Evolutionary conservation across 192 early-diverging fungal species (phyloP).

Genomic region (Gigaspora rosea): DNA sequence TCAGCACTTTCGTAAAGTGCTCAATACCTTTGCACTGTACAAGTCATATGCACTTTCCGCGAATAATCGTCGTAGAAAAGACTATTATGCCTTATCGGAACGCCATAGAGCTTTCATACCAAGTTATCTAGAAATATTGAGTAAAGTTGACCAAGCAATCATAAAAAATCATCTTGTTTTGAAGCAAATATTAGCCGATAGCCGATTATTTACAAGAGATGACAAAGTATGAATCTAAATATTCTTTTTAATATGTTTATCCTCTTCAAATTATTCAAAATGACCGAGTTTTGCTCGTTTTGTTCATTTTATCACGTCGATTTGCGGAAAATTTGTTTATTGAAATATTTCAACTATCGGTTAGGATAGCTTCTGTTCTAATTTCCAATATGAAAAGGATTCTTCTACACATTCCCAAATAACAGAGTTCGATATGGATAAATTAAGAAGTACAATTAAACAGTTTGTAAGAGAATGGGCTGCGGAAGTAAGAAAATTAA

Average conservation of each 20-base stretch:
- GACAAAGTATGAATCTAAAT: conserved; percentile 21
- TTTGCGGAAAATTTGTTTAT: background rate
- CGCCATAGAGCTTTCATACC: conserved; percentile 62
- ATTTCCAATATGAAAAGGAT: conserved; percentile 23
- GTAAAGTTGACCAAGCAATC: conserved; percentile 59
- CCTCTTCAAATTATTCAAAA: conserved; percentile 5
- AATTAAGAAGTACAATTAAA: conserved; percentile 83
- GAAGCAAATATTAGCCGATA: conserved; percentile 51
- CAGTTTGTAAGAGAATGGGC: conserved; percentile 98
- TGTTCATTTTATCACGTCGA: background rate
- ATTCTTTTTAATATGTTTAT: conserved; percentile 39
- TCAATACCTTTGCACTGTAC: conserved; percentile 65
- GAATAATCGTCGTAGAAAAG: conserved; percentile 62
- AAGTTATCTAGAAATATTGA: conserved; percentile 63
- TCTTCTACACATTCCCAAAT: conserved; percentile 40
- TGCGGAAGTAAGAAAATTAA: conserved; percentile 57
- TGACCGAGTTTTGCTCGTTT: background rate
- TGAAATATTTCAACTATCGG: conserved; percentile 40
- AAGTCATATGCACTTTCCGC: conserved; percentile 58
- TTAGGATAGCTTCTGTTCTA: conserved; percentile 36
- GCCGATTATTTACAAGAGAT: conserved; percentile 47
- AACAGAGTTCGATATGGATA: conserved; percentile 80
- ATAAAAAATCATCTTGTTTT: conserved; percentile 60
- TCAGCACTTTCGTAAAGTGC: conserved; percentile 54
- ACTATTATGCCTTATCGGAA: conserved; percentile 62